Evolutionary conservation across 306 rosid species (phyloP).

Genomic region (Pyrus betulifolia): DNA sequence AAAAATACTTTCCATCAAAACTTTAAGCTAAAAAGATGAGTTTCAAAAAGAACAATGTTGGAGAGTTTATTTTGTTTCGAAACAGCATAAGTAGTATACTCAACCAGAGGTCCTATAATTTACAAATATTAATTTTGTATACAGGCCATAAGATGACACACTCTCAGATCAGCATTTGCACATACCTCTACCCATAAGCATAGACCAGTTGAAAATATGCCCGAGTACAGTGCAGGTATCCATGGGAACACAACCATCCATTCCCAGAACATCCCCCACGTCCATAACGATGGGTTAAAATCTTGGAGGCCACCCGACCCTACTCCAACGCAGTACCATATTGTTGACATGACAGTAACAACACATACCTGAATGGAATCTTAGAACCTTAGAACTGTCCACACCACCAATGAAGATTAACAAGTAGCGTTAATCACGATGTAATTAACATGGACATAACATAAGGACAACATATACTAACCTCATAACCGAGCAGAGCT

Average conservation of each 20-base stretch:
- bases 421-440: neutral
- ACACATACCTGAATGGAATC: slow-evolving; percentile 41
- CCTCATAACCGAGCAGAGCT: slow-evolving; percentile 68
- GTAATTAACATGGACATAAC: neutral
- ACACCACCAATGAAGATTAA: slow-evolving; percentile 4
- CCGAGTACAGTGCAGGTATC: slow-evolving; percentile 74
- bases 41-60: neutral
- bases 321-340: slow-evolving; percentile 53
- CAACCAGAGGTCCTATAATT: neutral
- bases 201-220: slow-evolving; percentile 61
- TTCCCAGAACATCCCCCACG: slow-evolving; percentile 38
- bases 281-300: slow-evolving; percentile 39
- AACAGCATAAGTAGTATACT: neutral
- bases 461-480: slow-evolving; percentile 20
- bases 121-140: neutral
- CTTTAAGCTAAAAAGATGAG: neutral
- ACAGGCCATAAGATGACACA: neutral
- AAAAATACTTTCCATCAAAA: neutral
- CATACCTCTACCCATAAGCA: slow-evolving; percentile 80
- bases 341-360: slow-evolving; percentile 45
- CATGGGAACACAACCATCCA: slow-evolving; percentile 65
- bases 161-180: neutral
- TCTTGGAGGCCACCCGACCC: slow-evolving; percentile 30
- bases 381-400: slow-evolving; percentile 3
- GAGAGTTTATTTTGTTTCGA: neutral